Evolutionary conservation across 208 protist genomes (phyloP).

Genomic region (Trypanosoma scelopori): DNA sequence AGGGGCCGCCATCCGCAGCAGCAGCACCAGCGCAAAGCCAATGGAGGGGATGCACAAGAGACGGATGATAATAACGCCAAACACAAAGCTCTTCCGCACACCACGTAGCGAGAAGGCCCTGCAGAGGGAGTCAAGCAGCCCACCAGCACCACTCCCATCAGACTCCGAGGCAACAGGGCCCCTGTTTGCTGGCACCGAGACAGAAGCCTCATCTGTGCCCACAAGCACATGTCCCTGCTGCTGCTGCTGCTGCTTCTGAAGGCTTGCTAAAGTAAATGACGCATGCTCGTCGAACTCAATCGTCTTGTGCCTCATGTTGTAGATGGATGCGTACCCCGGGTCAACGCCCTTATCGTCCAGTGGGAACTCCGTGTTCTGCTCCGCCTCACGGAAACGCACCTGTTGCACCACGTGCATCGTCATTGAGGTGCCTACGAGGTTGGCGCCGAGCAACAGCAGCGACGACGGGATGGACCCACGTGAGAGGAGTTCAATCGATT

Average conservation of each 20-base stretch:
- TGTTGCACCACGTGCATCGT: background rate
- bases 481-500: slow-evolving; percentile 49
- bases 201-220: background rate
- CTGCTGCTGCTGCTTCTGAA: slow-evolving; percentile 4
- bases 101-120: slow-evolving; percentile 37
- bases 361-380: slow-evolving; percentile 70
- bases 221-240: background rate
- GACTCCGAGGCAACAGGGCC: background rate
- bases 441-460: slow-evolving; percentile 76
- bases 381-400: slow-evolving; percentile 51
- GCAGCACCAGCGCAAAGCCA: slow-evolving; percentile 47
- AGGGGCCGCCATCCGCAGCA: slow-evolving; percentile 37
- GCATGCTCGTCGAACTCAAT: slow-evolving; percentile 42
- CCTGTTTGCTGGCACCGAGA: background rate
- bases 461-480: slow-evolving; percentile 68
- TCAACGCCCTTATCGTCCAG: slow-evolving; percentile 25
- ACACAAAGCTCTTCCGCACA: slow-evolving; percentile 56
- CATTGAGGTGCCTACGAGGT: slow-evolving; percentile 44
- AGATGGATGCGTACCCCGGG: slow-evolving; percentile 31
- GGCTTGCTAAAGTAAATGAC: slow-evolving; percentile 32
- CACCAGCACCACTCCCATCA: background rate
- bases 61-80: slow-evolving; percentile 52
- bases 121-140: background rate
- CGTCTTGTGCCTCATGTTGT: slow-evolving; percentile 35
- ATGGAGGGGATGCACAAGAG: slow-evolving; percentile 60